Conservation (phyloP, 139 green algal genomes). For the Tetradesmus obliquus region DNA sequence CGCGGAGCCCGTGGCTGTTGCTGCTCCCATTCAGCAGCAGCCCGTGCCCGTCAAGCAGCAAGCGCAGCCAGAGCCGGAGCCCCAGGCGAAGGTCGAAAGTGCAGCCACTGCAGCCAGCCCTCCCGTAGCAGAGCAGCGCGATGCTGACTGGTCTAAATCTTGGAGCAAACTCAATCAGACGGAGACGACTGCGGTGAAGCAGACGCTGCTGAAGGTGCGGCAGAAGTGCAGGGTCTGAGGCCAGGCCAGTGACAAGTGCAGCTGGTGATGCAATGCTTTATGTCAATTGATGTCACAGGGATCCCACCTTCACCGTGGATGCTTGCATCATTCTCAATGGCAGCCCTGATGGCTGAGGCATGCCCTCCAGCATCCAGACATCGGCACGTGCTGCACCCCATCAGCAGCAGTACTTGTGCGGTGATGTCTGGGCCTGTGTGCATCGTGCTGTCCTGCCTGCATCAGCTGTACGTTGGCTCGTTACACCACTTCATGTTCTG, state of each 20-base stretch:
- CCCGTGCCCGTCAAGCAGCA: not conserved
- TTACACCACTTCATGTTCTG: not conserved
- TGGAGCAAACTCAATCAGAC: conserved; percentile 39
- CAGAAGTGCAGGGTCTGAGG: not conserved
- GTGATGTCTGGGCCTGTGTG: not conserved
- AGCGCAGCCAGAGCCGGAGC: not conserved
- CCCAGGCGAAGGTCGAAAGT: not conserved
- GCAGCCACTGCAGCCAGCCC: not conserved
- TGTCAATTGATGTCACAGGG: too few relatives aligned
- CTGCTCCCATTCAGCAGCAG: not conserved
- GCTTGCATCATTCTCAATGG: too few relatives aligned
- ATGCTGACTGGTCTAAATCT: conserved; percentile 23
- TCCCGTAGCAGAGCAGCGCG: not conserved
- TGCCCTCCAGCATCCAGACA: not conserved
- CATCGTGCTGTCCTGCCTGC: not conserved
- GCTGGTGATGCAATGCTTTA: not conserved
- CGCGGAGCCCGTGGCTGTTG: not conserved
- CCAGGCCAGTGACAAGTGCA: not conserved
- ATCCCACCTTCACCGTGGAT: too few relatives aligned
- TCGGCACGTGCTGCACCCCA: not conserved
- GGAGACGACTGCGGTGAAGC: conserved; percentile 49
- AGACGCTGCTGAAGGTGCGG: conserved; percentile 58
- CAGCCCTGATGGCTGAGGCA: not conserved
- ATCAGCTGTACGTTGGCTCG: not conserved
- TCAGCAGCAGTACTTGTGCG: not conserved